Percentiles rank a stretch among this genome's conserved stretches.
These are phyloP conservation scores for Ophioceras dolichostomum DNA, from an alignment of 2,329 filamentous ascomycete genomes.

Conservation along the genomic window DNA sequence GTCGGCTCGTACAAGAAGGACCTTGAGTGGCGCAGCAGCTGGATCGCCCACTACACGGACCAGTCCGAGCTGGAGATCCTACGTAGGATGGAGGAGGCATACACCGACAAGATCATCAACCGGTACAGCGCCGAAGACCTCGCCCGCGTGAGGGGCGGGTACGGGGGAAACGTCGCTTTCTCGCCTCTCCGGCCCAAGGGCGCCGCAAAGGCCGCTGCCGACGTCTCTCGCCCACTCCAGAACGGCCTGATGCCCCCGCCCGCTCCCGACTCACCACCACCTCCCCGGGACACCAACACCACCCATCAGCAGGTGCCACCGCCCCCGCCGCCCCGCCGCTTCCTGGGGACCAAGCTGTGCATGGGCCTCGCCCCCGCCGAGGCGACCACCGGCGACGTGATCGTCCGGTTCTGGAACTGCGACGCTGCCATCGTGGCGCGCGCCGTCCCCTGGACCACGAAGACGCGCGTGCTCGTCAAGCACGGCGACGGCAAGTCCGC, in stretches of 20 bases:
- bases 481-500: background rate
- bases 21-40: constrained; percentile 6
- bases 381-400: constrained; percentile 5
- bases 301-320: background rate
- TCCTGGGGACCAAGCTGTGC: constrained; percentile 4
- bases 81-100: constrained; percentile 7
- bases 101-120: constrained; percentile 5
- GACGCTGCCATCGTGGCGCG: constrained; percentile 7
- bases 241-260: too few relatives aligned
- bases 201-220: background rate
- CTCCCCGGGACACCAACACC: background rate
- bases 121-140: constrained; percentile 1
- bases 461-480: background rate
- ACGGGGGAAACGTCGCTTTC: too few relatives aligned
- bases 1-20: constrained; percentile 6
- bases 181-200: background rate
- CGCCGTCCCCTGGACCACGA: background rate
- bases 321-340: constrained; percentile 3
- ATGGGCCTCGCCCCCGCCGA: constrained; percentile 6
- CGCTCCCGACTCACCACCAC: too few relatives aligned
- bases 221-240: background rate
- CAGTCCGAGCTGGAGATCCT: constrained; percentile 3
- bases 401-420: constrained; percentile 10
- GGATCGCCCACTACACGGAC: constrained; percentile 4
- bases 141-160: constrained; percentile 4